phyloP scores from a whole-genome alignment of 2,329 filamentous ascomycete species.

The Scytalidium lignicola region DNA sequence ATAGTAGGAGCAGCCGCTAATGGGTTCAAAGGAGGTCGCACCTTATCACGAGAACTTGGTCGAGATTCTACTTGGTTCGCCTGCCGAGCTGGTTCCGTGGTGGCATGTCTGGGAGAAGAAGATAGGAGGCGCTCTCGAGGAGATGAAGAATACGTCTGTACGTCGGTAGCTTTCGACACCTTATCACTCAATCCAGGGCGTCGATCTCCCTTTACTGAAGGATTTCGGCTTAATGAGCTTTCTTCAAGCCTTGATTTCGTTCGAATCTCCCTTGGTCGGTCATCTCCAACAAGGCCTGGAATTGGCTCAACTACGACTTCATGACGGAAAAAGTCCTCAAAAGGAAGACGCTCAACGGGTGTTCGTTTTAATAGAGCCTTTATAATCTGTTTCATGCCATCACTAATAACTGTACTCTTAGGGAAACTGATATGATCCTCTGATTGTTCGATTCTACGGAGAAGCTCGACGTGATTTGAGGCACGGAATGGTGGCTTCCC shows the following conservation, averaged over 20 bases:
- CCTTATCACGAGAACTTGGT: constrained; percentile 14
- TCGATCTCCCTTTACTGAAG: constrained; percentile 18
- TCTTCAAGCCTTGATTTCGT: constrained; percentile 12
- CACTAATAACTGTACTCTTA: constrained; percentile 63
- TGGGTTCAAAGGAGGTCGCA: constrained; percentile 17
- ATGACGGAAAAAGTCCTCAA: constrained; percentile 79
- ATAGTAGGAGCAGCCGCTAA: constrained; percentile 23
- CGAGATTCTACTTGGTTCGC: constrained; percentile 5
- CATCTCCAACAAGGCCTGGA: constrained; percentile 75
- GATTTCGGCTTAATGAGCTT: constrained; percentile 13
- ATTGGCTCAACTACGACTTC: constrained; percentile 69
- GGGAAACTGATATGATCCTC: constrained; percentile 84
- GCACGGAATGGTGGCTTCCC: constrained; percentile 88
- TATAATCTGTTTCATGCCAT: constrained; percentile 76
- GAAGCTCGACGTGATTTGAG: constrained; percentile 87
- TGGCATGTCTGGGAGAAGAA: constrained; percentile 15
- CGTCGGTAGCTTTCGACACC: constrained; percentile 7
- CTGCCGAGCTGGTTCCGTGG: constrained; percentile 13
- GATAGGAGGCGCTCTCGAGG: constrained; percentile 16
- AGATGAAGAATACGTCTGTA: constrained; percentile 19
- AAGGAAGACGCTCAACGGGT: constrained; percentile 78
- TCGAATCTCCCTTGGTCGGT: constrained; percentile 40
- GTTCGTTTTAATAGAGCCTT: constrained; percentile 77
- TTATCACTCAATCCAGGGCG: constrained; percentile 8
- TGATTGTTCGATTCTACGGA: constrained; percentile 84